Percentiles rank a stretch among this genome's conserved stretches.
These are phyloP conservation scores for Lithocarpus polystachyus DNA, from an alignment of 306 rosid species.

Conservation along the genomic window DNA sequence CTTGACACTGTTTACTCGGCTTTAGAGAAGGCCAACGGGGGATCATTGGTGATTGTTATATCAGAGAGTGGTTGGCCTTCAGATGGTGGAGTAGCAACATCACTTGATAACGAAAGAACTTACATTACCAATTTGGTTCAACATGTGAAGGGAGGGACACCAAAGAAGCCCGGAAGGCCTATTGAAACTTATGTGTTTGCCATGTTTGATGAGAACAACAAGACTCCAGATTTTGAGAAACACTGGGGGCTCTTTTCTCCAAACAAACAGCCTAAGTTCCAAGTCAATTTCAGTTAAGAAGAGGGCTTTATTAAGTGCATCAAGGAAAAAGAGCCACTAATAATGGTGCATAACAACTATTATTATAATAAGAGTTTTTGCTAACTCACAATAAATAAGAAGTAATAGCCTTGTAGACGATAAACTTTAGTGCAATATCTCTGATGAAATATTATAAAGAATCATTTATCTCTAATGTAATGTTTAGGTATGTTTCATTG, in stretches of 20 bases:
- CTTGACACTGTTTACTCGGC: conserved; percentile 41
- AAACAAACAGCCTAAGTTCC: conserved; percentile 24
- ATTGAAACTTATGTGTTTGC: conserved; percentile 39
- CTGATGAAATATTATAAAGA: too few relatives aligned
- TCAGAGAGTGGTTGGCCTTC: conserved; percentile 62
- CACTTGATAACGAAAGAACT: conserved; percentile 34
- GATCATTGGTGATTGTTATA: conserved; percentile 30
- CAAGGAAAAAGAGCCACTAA: too few relatives aligned
- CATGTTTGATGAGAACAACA: conserved; percentile 39
- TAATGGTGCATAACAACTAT: too few relatives aligned
- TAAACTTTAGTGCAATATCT: too few relatives aligned
- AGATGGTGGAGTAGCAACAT: conserved; percentile 32
- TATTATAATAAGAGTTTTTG: too few relatives aligned
- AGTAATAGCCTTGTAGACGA: too few relatives aligned
- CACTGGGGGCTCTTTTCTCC: conserved; percentile 37
- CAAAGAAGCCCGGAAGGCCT: conserved; percentile 22
- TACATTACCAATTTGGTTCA: conserved; percentile 33
- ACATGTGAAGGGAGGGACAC: conserved; percentile 42
- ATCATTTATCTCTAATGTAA: too few relatives aligned
- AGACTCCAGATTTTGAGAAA: conserved; percentile 16
- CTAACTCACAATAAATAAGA: too few relatives aligned
- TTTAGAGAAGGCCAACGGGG: conserved; percentile 37
- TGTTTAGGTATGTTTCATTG: too few relatives aligned
- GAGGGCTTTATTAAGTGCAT: background rate
- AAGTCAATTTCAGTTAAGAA: conserved; percentile 17